Percentiles rank a stretch among this genome's conserved stretches.
Conservation (phyloP, 176 grass and related monocot genomes). For the Luzula sylvatica region DNA sequence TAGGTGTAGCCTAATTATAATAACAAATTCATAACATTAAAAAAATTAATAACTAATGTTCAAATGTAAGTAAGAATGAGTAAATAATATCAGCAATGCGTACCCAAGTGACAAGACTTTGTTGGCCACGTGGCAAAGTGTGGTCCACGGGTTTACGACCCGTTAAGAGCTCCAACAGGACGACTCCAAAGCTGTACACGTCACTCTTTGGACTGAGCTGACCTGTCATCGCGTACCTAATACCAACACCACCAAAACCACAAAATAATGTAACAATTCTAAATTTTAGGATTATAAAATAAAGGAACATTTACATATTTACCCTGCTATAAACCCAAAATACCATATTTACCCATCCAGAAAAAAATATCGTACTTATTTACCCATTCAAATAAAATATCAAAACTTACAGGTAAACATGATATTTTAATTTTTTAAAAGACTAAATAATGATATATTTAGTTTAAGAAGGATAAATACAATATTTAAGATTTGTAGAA, state of each 20-base stretch:
- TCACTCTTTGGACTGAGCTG: conserved; percentile 58
- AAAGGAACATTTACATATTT: no score
- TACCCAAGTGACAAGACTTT: conserved; percentile 90
- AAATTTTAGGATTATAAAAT: no score
- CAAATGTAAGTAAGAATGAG: not conserved
- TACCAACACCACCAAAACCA: conserved; percentile 38
- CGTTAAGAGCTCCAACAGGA: conserved; percentile 56
- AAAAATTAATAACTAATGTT: not conserved
- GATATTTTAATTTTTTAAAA: no score
- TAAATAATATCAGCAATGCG: conserved; percentile 5
- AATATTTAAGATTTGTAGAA: not conserved
- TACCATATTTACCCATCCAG: no score
- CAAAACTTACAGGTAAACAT: no score
- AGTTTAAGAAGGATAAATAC: no score
- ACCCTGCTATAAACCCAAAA: not conserved
- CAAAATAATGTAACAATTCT: conserved; percentile 36
- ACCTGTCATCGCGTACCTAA: conserved; percentile 65
- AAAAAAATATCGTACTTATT: not conserved
- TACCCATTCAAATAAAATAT: no score
- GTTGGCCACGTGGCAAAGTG: conserved; percentile 60
- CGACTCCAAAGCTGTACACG: conserved; percentile 63
- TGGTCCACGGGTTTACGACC: conserved; percentile 48
- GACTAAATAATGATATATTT: not conserved
- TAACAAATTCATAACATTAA: no score
- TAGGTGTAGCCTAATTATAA: conserved; percentile 45